Conservation (phyloP, 2,329 filamentous ascomycete genomes). For the Ophiocordyceps robertsii region DNA sequence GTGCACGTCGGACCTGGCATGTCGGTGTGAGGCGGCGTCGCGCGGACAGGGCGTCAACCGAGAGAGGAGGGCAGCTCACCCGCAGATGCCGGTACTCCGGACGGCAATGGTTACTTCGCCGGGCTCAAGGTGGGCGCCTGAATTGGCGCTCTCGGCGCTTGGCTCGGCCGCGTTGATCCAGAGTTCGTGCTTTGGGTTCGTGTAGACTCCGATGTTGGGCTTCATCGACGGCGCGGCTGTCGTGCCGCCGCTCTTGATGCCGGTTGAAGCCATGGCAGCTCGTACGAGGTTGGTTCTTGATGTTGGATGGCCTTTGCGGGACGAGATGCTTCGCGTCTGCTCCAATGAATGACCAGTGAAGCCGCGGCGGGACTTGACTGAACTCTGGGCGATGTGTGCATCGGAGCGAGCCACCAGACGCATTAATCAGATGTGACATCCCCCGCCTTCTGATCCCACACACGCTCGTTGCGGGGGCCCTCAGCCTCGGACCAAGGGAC, state of each 20-base stretch:
- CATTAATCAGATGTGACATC: no score
- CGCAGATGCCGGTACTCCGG: slow-evolving; percentile 93
- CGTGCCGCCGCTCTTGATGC: slow-evolving; percentile 2
- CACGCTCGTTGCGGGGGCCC: no score
- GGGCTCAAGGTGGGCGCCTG: slow-evolving; percentile 53
- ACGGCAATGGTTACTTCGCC: slow-evolving; percentile 83
- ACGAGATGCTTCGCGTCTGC: no score
- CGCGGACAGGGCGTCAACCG: not conserved
- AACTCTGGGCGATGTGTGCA: no score
- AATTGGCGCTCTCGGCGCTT: slow-evolving; percentile 58
- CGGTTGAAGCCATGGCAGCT: slow-evolving; percentile 5
- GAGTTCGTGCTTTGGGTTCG: slow-evolving; percentile 81
- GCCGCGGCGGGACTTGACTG: no score
- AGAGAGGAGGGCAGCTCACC: slow-evolving; percentile 33
- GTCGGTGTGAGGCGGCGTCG: slow-evolving; percentile 4
- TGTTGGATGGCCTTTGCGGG: no score
- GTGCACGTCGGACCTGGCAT: slow-evolving; percentile 71
- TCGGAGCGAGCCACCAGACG: no score
- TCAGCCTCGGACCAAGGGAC: no score
- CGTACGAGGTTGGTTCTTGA: no score
- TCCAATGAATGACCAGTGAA: no score
- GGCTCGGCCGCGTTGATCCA: slow-evolving; percentile 76
- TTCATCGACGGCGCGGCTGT: slow-evolving; percentile 30
- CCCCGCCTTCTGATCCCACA: no score
- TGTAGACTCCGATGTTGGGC: slow-evolving; percentile 91